Evolutionary conservation across 2,329 filamentous ascomycete species (phyloP), one percentile per base, ranked within the genome.

Genomic region (Berkeleyomyces rouxiae): DNA sequence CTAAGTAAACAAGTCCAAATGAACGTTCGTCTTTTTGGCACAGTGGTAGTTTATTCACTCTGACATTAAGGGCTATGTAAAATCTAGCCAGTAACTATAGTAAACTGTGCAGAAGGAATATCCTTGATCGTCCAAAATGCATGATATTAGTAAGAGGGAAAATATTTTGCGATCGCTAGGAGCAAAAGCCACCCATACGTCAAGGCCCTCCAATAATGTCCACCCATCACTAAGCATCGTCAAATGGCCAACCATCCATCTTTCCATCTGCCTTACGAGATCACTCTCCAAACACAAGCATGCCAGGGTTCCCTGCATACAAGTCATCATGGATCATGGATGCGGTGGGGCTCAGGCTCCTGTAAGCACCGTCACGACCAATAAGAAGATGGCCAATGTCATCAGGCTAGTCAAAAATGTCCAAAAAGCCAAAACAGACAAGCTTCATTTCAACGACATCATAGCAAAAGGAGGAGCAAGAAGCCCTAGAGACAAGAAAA

Each of bases 301-400:
- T 31, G 16, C 58, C 7, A 46, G 58, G 58, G 58, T 44, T 44
- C 58, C 58, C 58, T 59, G 58, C 23, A 59, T 39, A 59, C 44
- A 46, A 59, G 23, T 33, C 47, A 31, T 31, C 47, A 31, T 51
- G 47, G 31, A 51, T 36, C 31, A 51, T 51, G 9, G 47, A 31
- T 51, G 33, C 23, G 33, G 47, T 51, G 47, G 47, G 11, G 16
- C 47, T 10, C 16, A 23, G 23, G 47, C 33, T 51, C 47, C 47
- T 51, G 47, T 59, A 39, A 10, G n/a, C 16, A 33, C 31, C 57
- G 40, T 23, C 23, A 59, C 13, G 53, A 39, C 58, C 58, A 59
- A 59, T 59, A 33, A 59, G 58, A 31, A 13, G 10, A 16, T 40
- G 23, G 42, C 11, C 23, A 59, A 59, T 59, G 58, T 59, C 37